Percentiles rank a stretch among this genome's conserved stretches.
phyloP scores from a whole-genome alignment of 176 grass and related monocot species.

The Cenchrus purpureus region DNA sequence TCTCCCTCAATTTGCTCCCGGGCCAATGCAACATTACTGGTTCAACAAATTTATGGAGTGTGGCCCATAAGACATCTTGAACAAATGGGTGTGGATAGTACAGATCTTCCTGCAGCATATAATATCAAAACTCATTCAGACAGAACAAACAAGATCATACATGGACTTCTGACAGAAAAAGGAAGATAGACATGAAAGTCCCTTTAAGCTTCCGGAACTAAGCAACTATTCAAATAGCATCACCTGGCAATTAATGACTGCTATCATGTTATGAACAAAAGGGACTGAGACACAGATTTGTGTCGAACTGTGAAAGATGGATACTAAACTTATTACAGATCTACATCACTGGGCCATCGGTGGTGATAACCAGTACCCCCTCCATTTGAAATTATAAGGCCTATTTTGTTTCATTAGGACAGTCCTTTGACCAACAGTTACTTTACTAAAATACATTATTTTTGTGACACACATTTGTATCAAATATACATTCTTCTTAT shows the following conservation, averaged over 20 bases:
- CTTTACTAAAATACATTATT: too few relatives aligned
- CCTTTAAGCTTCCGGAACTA: conserved; percentile 7
- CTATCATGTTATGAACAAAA: too few relatives aligned
- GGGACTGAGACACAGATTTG: neutral
- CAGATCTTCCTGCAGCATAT: conserved; percentile 78
- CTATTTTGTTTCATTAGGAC: too few relatives aligned
- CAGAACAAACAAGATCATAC: conserved; percentile 6
- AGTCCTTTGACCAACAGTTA: too few relatives aligned
- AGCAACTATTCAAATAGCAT: conserved; percentile 6
- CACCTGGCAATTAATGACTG: too few relatives aligned
- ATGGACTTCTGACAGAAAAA: neutral
- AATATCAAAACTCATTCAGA: conserved; percentile 7
- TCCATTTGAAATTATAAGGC: too few relatives aligned
- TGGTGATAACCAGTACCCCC: too few relatives aligned
- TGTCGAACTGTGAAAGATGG: too few relatives aligned
- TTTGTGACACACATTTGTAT: too few relatives aligned
- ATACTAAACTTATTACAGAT: too few relatives aligned
- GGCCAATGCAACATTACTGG: conserved; percentile 79
- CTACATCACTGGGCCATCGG: too few relatives aligned
- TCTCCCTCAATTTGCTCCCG: conserved; percentile 73
- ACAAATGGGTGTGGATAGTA: conserved; percentile 84
- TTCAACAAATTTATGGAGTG: conserved; percentile 87
- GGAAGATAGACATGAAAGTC: conserved; percentile 8
- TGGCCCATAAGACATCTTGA: conserved; percentile 79
- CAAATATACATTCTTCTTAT: too few relatives aligned